These are phyloP conservation scores for Simmondsia chinensis DNA, from an alignment of 148 eudicot species.

Conservation along the genomic window DNA sequence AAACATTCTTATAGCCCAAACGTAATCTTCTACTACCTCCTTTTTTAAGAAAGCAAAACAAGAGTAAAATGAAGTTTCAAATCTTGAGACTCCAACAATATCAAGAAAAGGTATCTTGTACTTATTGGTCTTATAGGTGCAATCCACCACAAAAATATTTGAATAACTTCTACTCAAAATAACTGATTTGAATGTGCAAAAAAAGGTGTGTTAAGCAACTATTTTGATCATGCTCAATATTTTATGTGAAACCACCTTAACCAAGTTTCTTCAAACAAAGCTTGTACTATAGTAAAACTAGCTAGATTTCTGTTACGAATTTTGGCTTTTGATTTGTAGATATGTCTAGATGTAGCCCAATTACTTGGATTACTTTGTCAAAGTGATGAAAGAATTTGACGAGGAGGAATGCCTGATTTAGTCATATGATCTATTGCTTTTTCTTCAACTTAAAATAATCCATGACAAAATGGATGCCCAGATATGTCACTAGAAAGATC, in stretches of 20 bases:
- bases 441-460: neutral
- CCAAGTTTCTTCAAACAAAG: constrained; percentile 7
- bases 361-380: constrained; percentile 1
- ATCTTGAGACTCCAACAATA: neutral
- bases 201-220: neutral
- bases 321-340: constrained; percentile 5
- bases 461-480: constrained; percentile 1
- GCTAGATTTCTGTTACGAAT: neutral
- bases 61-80: neutral
- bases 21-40: constrained; percentile 3
- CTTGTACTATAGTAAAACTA: neutral
- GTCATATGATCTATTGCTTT: neutral
- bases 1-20: constrained; percentile 5
- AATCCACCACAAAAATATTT: constrained; percentile 6
- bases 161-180: neutral
- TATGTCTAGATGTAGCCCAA: neutral
- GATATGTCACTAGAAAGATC: constrained; percentile 1
- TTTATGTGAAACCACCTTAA: neutral
- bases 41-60: neutral
- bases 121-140: constrained; percentile 8
- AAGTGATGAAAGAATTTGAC: constrained; percentile 1
- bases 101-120: constrained; percentile 1
- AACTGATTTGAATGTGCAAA: neutral
- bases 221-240: neutral
- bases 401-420: neutral